These are phyloP conservation scores for Macaranga tanarius DNA, from an alignment of 441 rosid genomes.

Conservation along the genomic window DNA sequence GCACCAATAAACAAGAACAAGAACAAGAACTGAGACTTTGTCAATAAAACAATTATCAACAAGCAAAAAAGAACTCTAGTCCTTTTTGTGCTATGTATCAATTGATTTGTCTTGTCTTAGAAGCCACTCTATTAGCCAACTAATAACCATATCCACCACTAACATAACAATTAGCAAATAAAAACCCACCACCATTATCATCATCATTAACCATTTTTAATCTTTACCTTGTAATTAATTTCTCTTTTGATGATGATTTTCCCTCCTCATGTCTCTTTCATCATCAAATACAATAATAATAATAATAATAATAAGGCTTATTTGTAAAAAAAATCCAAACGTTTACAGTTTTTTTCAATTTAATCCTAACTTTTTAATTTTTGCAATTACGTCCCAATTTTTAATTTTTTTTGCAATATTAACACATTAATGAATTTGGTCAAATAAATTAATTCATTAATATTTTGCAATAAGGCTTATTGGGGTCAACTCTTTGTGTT, in stretches of 20 bases:
- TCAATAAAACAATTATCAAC: background rate
- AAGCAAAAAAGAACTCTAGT: conserved; percentile 23
- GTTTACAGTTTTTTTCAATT: too few relatives aligned
- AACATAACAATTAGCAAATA: background rate
- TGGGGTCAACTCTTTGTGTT: too few relatives aligned
- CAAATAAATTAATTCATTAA: too few relatives aligned
- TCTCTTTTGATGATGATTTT: background rate
- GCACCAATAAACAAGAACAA: too few relatives aligned
- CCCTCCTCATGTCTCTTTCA: conserved; percentile 14
- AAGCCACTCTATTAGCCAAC: conserved; percentile 46
- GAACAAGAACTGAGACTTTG: too few relatives aligned
- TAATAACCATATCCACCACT: conserved; percentile 27
- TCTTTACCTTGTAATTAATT: background rate
- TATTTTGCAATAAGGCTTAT: too few relatives aligned
- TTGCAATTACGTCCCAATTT: too few relatives aligned
- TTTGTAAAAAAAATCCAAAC: too few relatives aligned
- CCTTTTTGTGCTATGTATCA: conserved; percentile 21
- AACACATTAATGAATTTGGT: too few relatives aligned
- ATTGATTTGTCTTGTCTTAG: conserved; percentile 56
- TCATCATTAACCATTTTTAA: background rate
- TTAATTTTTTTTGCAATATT: too few relatives aligned
- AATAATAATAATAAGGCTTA: background rate
- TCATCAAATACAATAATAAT: background rate
- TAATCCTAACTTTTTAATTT: too few relatives aligned
- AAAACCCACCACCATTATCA: conserved; percentile 20